Evolutionary conservation across 78 protist species (phyloP).

Genomic region (Planoprotostelium fungivorum): DNA sequence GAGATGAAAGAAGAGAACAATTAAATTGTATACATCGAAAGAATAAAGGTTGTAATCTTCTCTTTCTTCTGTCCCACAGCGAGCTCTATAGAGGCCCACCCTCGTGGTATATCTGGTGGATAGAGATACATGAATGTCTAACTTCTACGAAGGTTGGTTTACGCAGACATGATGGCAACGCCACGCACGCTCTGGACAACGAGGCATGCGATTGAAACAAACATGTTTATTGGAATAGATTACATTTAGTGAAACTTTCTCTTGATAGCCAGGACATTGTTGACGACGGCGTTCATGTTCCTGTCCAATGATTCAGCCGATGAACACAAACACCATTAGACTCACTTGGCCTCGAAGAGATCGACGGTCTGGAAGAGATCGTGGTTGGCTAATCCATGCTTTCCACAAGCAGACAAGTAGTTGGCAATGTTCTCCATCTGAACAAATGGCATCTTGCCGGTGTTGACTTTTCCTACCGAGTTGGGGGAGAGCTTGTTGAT

Average conservation of each 20-base stretch:
- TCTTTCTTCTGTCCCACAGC: no score
- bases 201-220: no score
- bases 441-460: slow-evolving; percentile 24
- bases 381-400: slow-evolving; percentile 18
- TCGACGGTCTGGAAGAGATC: slow-evolving; percentile 32
- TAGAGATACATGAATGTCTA: no score
- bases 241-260: background rate
- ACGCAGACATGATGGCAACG: no score
- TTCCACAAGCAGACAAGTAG: slow-evolving; percentile 14
- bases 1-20: no score
- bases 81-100: no score
- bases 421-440: slow-evolving; percentile 37
- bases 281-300: background rate
- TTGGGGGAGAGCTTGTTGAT: slow-evolving; percentile 22
- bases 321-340: background rate
- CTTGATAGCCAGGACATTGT: background rate
- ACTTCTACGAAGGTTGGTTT: no score
- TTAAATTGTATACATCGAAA: no score
- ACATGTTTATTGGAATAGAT: no score
- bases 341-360: slow-evolving; percentile 24
- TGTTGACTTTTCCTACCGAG: slow-evolving; percentile 26
- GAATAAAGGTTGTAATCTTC: no score
- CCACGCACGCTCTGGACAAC: no score
- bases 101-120: no score
- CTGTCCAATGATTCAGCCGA: background rate